These are phyloP conservation scores for Candida pini DNA, from an alignment of 805 yeast genomes.

Conservation along the genomic window DNA sequence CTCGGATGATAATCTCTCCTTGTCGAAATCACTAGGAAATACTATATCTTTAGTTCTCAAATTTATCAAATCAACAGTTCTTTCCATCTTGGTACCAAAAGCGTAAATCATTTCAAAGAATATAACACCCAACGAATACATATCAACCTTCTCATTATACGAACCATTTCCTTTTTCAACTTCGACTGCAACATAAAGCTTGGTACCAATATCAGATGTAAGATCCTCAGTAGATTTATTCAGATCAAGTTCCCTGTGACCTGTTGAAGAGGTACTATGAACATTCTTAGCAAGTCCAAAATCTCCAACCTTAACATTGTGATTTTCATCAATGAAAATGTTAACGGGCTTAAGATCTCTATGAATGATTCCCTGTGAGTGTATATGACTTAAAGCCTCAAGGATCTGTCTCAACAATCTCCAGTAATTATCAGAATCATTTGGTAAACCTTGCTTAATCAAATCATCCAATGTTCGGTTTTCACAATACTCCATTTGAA, in stretches of 20 bases:
- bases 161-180: conserved; percentile 64
- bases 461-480: conserved; percentile 83
- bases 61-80: conserved; percentile 65
- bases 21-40: conserved; percentile 67
- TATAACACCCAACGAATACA: conserved; percentile 91
- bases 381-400: conserved; percentile 88
- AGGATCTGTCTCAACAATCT: conserved; percentile 78
- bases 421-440: conserved; percentile 80
- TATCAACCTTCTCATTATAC: conserved; percentile 93
- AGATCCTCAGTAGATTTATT: conserved; percentile 54
- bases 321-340: conserved; percentile 85
- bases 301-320: conserved; percentile 91
- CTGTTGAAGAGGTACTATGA: conserved; percentile 37
- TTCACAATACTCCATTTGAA: conserved; percentile 99
- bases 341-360: conserved; percentile 94
- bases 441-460: conserved; percentile 69
- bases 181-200: conserved; percentile 88
- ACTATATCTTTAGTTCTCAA: conserved; percentile 54
- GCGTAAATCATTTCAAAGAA: conserved; percentile 92
- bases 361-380: conserved; percentile 90
- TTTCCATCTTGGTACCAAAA: conserved; percentile 89
- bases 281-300: conserved; percentile 94
- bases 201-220: conserved; percentile 92
- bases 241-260: conserved; percentile 11
- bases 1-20: conserved; percentile 48